Base-by-base conservation (phyloP, 441 rosid species). In the Syzygium syzygioides region DNA sequence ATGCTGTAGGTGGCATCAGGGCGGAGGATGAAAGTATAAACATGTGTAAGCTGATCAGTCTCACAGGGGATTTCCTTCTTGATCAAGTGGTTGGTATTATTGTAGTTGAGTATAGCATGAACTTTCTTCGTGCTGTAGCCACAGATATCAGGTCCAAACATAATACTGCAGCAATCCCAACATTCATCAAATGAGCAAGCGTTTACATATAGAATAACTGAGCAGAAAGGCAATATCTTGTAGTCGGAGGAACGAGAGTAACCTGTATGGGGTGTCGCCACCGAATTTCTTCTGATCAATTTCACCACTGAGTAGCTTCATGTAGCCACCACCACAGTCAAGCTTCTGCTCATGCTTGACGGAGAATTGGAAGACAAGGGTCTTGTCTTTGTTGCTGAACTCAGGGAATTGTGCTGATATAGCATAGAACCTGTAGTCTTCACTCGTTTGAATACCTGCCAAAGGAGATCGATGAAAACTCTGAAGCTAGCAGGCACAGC, bases 91-190 rank as follows among this genome's bases (percentile, higher is more conserved):
- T 98, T 98, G 45, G 95, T 86, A 68, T 64, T 95, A 19, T 98
- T 96, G 95, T 97, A 94, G 89, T 87, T 95, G 85, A 98, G 97
- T 88, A 98, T 98, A 59, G 99, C 98, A 91, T 98, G 99, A 32
- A 98, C 98, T 93, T 98, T 96, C 95, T 97, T 97, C 41, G 99
- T 96, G 93, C 93, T 95, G 93, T 98, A 92, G 83, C 99, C 99
- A 92, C 99, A 97, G 62, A 95, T 97, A 94, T 98, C 99, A 1
- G 99, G 99, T 57, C 99, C 99, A 93, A 98, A 98, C 99, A 98
- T 98, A 60, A 98, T 96, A 89, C 99, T 98, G 95, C 91, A 90
- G 50, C 86, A 88, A 92, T 87, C 66, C 80, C 87, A 19, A 68
- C 48, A 80, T 14, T 80, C 86, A 32, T 34, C 53, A 1, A 41